Conservation (phyloP, 306 rosid species). For the Vigna trinervia region DNA sequence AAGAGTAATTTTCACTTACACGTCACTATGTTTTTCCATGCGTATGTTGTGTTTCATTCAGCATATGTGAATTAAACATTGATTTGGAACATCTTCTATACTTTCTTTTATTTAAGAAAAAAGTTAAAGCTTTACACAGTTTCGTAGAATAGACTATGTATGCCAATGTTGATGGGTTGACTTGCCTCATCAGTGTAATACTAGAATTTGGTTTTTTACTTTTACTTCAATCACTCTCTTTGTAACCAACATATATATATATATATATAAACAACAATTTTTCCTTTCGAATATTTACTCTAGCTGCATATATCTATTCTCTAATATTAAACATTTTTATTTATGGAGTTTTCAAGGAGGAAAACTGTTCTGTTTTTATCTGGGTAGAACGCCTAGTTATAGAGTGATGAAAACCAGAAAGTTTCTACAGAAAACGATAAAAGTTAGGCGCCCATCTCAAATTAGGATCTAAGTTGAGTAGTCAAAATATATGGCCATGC, state of each 20-base stretch:
- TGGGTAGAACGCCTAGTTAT: not conserved
- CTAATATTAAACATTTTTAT: not conserved
- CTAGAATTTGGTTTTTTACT: too few relatives aligned
- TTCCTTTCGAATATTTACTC: too few relatives aligned
- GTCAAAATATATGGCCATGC: constrained; percentile 14
- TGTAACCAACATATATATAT: too few relatives aligned
- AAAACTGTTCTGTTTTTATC: not conserved
- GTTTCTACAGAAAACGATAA: constrained; percentile 37
- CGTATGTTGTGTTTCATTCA: not conserved
- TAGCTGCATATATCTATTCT: too few relatives aligned
- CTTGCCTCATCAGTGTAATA: not conserved
- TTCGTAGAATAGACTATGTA: not conserved
- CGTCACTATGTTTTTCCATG: constrained; percentile 1
- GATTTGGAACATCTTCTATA: not conserved
- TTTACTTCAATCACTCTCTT: too few relatives aligned
- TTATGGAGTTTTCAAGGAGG: too few relatives aligned
- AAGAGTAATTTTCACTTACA: not conserved
- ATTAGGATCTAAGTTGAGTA: constrained; percentile 19
- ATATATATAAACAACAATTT: too few relatives aligned
- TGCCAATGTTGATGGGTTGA: not conserved
- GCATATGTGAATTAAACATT: not conserved
- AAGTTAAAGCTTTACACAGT: not conserved
- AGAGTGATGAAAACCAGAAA: not conserved
- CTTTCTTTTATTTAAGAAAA: not conserved
- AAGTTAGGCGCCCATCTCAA: constrained; percentile 42